Percentiles rank a stretch among this genome's conserved stretches.
phyloP scores from a whole-genome alignment of 2,329 filamentous ascomycete genomes.

The Spiromastix sp. region DNA sequence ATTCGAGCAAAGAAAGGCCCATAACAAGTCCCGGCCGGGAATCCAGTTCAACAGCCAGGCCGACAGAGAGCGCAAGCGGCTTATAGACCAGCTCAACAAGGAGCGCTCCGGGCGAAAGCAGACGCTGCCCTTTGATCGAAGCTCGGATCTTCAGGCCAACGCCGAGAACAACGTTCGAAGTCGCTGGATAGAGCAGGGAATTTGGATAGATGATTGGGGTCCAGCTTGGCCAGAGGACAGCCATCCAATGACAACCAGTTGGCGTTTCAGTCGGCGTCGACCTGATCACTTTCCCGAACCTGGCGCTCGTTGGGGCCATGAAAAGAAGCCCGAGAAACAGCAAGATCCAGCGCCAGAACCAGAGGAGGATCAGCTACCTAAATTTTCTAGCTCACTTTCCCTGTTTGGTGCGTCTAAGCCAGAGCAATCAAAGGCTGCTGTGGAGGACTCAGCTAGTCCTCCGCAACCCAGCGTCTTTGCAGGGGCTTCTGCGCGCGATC shows the following conservation, averaged over 20 bases:
- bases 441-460: too few species aligned
- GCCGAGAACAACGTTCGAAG: constrained; percentile 14
- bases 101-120: neutral
- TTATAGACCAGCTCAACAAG: too few species aligned
- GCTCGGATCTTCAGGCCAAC: neutral
- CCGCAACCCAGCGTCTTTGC: too few species aligned
- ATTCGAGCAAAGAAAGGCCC: neutral
- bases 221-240: neutral
- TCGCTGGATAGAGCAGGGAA: constrained; percentile 20
- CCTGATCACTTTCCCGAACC: constrained; percentile 6
- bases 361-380: constrained; percentile 12
- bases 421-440: constrained; percentile 6
- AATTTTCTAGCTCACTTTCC: neutral
- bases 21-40: neutral
- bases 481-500: neutral
- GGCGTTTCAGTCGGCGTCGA: constrained; percentile 6
- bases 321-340: constrained; percentile 3
- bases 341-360: constrained; percentile 5
- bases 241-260: neutral
- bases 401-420: constrained; percentile 5
- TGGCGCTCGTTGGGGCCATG: constrained; percentile 6
- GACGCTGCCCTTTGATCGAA: constrained; percentile 1
- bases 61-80: constrained; percentile 1
- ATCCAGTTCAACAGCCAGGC: neutral
- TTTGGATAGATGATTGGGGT: constrained; percentile 12